Conservation (phyloP, 2,329 filamentous ascomycete species). For the Pseudogymnoascus sp. region DNA sequence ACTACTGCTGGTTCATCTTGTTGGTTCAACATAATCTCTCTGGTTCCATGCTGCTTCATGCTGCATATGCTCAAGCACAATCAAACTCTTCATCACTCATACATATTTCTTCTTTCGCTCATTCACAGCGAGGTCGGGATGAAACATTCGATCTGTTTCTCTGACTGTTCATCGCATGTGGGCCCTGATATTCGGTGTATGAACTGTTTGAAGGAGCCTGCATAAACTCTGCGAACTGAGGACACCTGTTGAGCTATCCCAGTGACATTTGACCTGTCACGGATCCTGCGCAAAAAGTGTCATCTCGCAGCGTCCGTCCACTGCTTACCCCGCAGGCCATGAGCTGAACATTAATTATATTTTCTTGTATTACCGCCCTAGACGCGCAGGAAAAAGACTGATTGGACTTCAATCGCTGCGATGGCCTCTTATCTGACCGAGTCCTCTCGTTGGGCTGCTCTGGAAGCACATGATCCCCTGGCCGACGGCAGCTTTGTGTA, state of each 20-base stretch:
- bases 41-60: not conserved
- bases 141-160: conserved; percentile 3
- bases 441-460: conserved; percentile 25
- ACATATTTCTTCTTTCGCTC: conserved; percentile 6
- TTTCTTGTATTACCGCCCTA: conserved; percentile 10
- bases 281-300: not conserved
- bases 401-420: conserved; percentile 6
- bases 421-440: conserved; percentile 5
- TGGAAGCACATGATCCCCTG: conserved; percentile 31
- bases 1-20: not conserved
- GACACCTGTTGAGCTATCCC: conserved; percentile 6
- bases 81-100: not conserved
- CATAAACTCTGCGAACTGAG: not conserved
- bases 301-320: not conserved
- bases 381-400: conserved; percentile 4
- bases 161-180: conserved; percentile 5
- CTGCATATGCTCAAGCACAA: conserved; percentile 6
- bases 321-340: not conserved
- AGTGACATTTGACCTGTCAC: conserved; percentile 7
- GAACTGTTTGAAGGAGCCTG: conserved; percentile 11
- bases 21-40: not conserved
- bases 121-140: not conserved
- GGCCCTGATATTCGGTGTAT: conserved; percentile 1
- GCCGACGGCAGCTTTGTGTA: conserved; percentile 42
- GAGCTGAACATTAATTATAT: not conserved